Evolutionary conservation across 2,329 filamentous ascomycete species (phyloP).

Genomic region (Neoarthrinium moseri): DNA sequence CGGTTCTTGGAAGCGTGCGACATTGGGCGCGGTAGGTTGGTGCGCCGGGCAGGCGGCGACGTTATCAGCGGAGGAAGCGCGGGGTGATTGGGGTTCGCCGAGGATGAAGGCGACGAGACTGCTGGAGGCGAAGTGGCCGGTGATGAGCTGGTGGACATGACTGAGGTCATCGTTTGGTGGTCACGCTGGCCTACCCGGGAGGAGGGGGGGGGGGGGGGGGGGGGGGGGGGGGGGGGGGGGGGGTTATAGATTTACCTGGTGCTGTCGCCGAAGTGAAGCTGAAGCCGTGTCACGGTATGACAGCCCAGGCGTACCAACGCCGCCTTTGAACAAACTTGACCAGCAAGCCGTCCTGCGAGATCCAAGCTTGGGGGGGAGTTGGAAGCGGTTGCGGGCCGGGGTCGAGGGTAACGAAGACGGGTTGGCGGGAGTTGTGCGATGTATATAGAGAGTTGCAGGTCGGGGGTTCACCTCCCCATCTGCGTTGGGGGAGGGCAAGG

Average conservation of each 20-base stretch:
- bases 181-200: conserved; percentile 26
- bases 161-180: conserved; percentile 43
- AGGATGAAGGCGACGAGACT: conserved; percentile 37
- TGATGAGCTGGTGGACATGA: conserved; percentile 58
- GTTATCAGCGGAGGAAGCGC: conserved; percentile 57
- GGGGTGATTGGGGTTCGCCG: conserved; percentile 53
- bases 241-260: conserved; percentile 7
- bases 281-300: conserved; percentile 12
- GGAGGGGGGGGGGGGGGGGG: conserved; percentile 15
- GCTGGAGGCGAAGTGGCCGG: conserved; percentile 52
- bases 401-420: background rate
- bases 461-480: no score
- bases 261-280: background rate
- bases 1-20: conserved; percentile 80
- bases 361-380: no score
- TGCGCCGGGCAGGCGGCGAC: conserved; percentile 55
- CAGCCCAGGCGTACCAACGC: conserved; percentile 14
- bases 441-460: no score
- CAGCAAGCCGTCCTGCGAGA: conserved; percentile 28
- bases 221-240: conserved; percentile 15
- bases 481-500: no score
- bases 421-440: background rate
- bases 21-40: conserved; percentile 63
- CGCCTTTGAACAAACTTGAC: conserved; percentile 27
- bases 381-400: no score